These are phyloP conservation scores for Xylaria sp. DNA, from an alignment of 2,329 filamentous ascomycete genomes.

Conservation along the genomic window DNA sequence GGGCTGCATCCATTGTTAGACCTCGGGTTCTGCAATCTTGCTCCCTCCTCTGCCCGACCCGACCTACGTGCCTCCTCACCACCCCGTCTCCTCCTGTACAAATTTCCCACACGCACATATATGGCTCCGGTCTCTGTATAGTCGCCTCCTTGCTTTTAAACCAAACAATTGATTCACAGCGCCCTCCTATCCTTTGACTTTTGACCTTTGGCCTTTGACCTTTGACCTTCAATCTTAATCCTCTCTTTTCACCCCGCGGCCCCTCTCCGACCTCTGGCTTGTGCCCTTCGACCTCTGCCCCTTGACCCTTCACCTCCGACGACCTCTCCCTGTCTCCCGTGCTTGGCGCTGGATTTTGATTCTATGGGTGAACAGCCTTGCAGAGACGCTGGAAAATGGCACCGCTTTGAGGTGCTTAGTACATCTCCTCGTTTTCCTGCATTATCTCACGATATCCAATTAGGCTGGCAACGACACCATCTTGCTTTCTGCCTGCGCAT, in stretches of 20 bases:
- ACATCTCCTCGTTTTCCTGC: conserved; percentile 29
- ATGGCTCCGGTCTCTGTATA: conserved; percentile 11
- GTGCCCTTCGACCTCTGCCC: background rate
- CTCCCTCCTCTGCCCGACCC: conserved; percentile 1
- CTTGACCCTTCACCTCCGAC: background rate
- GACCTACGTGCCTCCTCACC: background rate
- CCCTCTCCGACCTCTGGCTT: background rate
- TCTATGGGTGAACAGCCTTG: conserved; percentile 47
- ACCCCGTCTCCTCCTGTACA: conserved; percentile 2
- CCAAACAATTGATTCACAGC: conserved; percentile 26
- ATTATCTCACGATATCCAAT: conserved; percentile 15
- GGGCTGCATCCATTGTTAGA: conserved; percentile 9
- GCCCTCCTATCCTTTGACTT: background rate
- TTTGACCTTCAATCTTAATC: background rate
- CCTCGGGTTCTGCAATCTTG: conserved; percentile 7
- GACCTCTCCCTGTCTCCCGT: conserved; percentile 2
- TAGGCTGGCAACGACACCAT: conserved; percentile 14
- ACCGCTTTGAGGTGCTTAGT: conserved; percentile 47
- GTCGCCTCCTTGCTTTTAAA: conserved; percentile 13
- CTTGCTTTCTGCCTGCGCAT: conserved; percentile 7
- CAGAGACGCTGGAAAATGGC: conserved; percentile 46
- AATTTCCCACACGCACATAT: conserved; percentile 8
- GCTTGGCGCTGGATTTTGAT: conserved; percentile 21
- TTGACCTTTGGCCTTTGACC: background rate
- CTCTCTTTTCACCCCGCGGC: too few species aligned